These are phyloP conservation scores for Fistulinella staudtii DNA, from an alignment of 1,284 basidiomycete species.

Conservation along the genomic window DNA sequence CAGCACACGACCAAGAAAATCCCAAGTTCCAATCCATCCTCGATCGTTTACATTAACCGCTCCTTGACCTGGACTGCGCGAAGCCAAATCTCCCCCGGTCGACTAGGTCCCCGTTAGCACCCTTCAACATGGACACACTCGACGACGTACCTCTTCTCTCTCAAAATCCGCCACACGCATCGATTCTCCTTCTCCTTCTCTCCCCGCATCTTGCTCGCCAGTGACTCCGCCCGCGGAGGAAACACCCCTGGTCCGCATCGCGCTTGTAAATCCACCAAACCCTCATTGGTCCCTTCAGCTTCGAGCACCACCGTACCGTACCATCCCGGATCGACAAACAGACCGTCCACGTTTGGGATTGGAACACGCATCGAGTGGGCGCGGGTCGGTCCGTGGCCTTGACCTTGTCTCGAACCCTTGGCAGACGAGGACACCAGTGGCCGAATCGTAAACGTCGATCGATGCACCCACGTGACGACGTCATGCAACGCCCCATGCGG, in stretches of 20 bases:
- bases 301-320: conserved; percentile 76
- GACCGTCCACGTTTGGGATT: conserved; percentile 46
- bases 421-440: conserved; percentile 32
- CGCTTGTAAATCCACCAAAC: conserved; percentile 69
- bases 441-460: conserved; percentile 66
- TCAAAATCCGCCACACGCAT: conserved; percentile 65
- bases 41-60: conserved; percentile 36
- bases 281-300: conserved; percentile 80
- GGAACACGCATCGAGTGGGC: conserved; percentile 34
- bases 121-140: neutral
- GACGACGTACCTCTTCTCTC: conserved; percentile 66
- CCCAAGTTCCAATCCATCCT: too few species aligned
- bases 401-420: too few species aligned
- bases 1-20: too few species aligned
- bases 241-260: conserved; percentile 65
- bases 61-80: conserved; percentile 63
- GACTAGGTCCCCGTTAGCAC: conserved; percentile 38
- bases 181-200: conserved; percentile 44
- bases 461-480: conserved; percentile 78
- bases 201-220: conserved; percentile 29
- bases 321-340: conserved; percentile 73
- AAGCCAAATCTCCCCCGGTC: conserved; percentile 80
- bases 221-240: conserved; percentile 46
- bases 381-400: conserved; percentile 17
- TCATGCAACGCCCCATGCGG: conserved; percentile 74